phyloP scores from a whole-genome alignment of 2,329 filamentous ascomycete genomes.

The Alternaria sp. region DNA sequence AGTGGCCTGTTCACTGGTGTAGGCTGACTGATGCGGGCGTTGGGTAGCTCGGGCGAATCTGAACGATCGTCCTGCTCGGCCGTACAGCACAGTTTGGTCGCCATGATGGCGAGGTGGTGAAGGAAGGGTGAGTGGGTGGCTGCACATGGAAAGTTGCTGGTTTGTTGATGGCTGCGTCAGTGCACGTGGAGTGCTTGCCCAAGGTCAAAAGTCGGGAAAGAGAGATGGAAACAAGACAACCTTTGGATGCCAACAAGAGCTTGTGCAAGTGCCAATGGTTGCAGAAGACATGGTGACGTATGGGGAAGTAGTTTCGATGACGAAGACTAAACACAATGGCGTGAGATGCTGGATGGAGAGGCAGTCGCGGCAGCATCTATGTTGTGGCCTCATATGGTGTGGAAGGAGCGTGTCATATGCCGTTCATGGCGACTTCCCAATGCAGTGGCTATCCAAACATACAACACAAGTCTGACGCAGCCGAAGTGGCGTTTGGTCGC shows the following conservation, averaged over 20 bases:
- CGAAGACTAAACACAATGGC: background rate
- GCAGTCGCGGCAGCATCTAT: background rate
- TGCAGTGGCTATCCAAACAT: background rate
- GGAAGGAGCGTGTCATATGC: background rate
- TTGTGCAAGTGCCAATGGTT: background rate
- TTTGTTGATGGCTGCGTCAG: conserved; percentile 2
- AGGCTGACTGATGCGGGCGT: conserved; percentile 35
- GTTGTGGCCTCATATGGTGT: background rate
- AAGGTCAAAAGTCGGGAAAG: background rate
- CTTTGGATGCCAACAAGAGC: background rate
- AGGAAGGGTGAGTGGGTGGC: background rate
- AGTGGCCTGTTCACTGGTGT: conserved; percentile 37
- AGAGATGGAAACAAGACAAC: background rate
- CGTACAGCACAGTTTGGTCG: conserved; percentile 43
- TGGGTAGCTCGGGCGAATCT: conserved; percentile 42
- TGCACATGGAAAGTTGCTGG: background rate
- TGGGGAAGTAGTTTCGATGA: background rate
- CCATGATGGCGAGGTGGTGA: conserved; percentile 25
- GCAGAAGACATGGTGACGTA: background rate
- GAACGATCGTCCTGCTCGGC: conserved; percentile 35
- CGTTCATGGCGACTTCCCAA: background rate
- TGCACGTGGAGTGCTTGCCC: conserved; percentile 7
- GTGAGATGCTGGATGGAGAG: background rate
- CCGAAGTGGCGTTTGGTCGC: background rate
- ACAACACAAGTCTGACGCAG: background rate